Percentiles rank a stretch among this genome's conserved stretches.
Conservation (phyloP, 2,329 filamentous ascomycete species). For the Cercospora zeae-maydis region DNA sequence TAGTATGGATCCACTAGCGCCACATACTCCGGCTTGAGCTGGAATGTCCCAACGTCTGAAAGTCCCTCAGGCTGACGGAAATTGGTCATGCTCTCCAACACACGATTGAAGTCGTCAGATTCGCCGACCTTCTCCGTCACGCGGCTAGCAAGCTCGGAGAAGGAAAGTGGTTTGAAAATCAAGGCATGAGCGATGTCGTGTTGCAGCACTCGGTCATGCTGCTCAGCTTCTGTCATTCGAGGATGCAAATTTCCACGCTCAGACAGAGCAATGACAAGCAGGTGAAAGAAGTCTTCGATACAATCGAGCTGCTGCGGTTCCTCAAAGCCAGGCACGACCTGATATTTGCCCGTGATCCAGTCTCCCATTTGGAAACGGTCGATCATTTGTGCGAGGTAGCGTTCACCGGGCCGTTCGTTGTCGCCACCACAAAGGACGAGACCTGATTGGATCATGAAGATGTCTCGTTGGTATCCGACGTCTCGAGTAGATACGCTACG, state of each 20-base stretch:
- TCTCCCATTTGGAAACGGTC: constrained; percentile 85
- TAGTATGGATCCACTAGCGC: constrained; percentile 93
- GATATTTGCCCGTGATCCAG: constrained; percentile 83
- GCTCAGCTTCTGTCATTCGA: constrained; percentile 62
- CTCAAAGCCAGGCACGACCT: constrained; percentile 71
- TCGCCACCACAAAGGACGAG: constrained; percentile 80
- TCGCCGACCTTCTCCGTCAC: constrained; percentile 87
- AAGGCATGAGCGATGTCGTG: constrained; percentile 90
- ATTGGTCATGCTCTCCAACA: constrained; percentile 81
- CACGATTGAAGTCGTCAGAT: constrained; percentile 77
- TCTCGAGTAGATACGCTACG: constrained; percentile 84
- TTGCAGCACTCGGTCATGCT: constrained; percentile 65
- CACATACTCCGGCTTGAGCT: constrained; percentile 80
- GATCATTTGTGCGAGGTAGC: constrained; percentile 81
- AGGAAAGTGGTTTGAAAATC: constrained; percentile 93
- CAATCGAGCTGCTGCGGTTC: constrained; percentile 86
- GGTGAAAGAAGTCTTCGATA: constrained; percentile 90
- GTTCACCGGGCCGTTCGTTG: constrained; percentile 43
- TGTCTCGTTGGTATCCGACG: constrained; percentile 88
- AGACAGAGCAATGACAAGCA: constrained; percentile 85
- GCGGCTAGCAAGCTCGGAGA: constrained; percentile 82
- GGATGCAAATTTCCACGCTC: constrained; percentile 79
- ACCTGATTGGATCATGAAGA: constrained; percentile 88
- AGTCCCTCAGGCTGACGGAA: constrained; percentile 89
- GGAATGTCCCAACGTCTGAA: constrained; percentile 89